Base-by-base conservation (phyloP, 2,329 filamentous ascomycete species). In the Epichloe typhina region DNA sequence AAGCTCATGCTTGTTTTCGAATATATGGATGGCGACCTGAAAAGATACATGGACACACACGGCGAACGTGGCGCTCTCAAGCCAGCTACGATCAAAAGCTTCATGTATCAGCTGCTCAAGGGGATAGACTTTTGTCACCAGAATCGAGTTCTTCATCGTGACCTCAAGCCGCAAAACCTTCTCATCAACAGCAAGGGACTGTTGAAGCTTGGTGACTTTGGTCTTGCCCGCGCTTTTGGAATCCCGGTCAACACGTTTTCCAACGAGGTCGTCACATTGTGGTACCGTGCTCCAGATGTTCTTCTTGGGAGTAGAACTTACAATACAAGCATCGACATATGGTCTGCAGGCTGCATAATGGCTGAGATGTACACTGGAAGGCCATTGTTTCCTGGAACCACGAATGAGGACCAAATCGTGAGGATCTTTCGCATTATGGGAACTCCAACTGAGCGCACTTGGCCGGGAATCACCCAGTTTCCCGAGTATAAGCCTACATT, bases 1-100 rank as follows among this genome's bases (percentile, higher is more conserved):
- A 98, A 98, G 69, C 82, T 98, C 52, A 98, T 98, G 93, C 83
- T 98, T 40, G 93, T 98, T 9, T 98, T 98, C 61, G 93, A 98
- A 69, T 95, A 84, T 69, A 96, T 98, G 91, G 93, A 98, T 69
- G 89, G 90, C 65, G 93, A 98, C 64, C 73, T 98, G 11, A 98
- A 98, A 75, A 88, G 94, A 65, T 97, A 96, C 70, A 98, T 98
- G 93, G 93, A 98, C 66, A 87, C 84, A 6, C 79, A 89, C 52
- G 89, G 90, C 61, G 88, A 96, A 60, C 80, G 89, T 49, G 91
- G 93, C 54, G 88, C 89, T 46, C 76, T 98, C 50, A 90, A 95
- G 65, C 86, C 88, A 39, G 72, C 79, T 51, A 93, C 88, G 50
- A 96, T 98, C 78, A 97, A 97, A 72, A 94, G 88, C 23, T 98